Evolutionary conservation across 106 monocot genomes (phyloP).

Genomic region (Iris macrosiphon): DNA sequence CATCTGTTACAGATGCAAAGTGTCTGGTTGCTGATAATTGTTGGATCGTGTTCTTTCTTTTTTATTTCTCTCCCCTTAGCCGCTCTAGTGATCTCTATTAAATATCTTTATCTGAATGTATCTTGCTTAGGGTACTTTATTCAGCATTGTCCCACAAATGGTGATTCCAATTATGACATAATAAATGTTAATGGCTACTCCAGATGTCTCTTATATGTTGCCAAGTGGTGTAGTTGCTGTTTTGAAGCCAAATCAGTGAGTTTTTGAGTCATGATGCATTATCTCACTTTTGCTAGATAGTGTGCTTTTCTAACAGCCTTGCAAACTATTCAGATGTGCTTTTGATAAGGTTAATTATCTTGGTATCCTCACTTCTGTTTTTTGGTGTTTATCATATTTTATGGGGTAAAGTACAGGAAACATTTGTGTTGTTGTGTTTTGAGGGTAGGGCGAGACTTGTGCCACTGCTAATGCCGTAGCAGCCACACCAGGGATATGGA

Average conservation of each 20-base stretch:
- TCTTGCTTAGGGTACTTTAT: constrained; percentile 78
- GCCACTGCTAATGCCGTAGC: no score
- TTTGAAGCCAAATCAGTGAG: constrained; percentile 92
- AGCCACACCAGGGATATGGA: no score
- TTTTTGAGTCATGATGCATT: not conserved
- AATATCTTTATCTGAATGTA: not conserved
- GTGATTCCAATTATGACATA: constrained; percentile 84
- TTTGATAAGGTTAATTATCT: constrained; percentile 99
- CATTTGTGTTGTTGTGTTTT: no score
- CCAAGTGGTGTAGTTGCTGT: constrained; percentile 97
- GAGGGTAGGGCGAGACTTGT: no score
- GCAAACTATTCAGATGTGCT: constrained; percentile 53
- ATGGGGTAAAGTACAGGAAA: no score
- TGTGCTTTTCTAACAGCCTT: not conserved
- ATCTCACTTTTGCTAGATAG: not conserved
- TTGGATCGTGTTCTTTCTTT: no score
- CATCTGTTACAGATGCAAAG: constrained; percentile 95
- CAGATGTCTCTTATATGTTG: constrained; percentile 94
- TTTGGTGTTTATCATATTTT: no score
- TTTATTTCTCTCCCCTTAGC: no score
- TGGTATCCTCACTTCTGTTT: no score
- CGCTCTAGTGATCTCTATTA: no score
- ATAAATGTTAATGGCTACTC: constrained; percentile 88
- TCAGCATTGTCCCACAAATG: constrained; percentile 98
- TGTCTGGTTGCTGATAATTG: constrained; percentile 42